Conservation (phyloP, 2,329 filamentous ascomycete genomes). For the Penicillium sumatraense region DNA sequence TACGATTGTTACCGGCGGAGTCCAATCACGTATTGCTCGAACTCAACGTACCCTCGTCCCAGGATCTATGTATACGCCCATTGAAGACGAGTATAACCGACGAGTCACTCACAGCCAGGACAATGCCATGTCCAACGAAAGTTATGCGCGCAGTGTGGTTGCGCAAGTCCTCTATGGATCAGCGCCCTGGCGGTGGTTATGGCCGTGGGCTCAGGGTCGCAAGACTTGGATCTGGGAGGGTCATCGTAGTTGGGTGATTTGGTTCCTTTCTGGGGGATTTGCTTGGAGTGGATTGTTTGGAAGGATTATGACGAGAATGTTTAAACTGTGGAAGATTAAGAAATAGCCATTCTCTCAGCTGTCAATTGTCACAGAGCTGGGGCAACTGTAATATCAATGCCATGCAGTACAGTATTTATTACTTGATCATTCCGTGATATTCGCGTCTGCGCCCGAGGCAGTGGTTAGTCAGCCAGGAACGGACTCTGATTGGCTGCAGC, state of each 20-base stretch:
- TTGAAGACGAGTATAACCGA: conserved; percentile 56
- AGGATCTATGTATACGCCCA: conserved; percentile 57
- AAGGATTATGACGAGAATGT: conserved; percentile 54
- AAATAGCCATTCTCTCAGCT: neutral
- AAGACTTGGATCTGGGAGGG: conserved; percentile 55
- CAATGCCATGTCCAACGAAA: conserved; percentile 55
- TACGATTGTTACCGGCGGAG: conserved; percentile 63
- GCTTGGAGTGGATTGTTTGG: conserved; percentile 48
- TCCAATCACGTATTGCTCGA: conserved; percentile 63
- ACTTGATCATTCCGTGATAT: conserved; percentile 41
- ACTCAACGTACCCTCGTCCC: conserved; percentile 52
- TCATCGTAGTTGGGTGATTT: conserved; percentile 55
- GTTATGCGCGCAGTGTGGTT: conserved; percentile 61
- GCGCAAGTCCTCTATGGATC: conserved; percentile 54
- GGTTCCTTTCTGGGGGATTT: conserved; percentile 55
- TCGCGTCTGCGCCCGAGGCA: conserved; percentile 31
- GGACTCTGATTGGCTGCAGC: conserved; percentile 34
- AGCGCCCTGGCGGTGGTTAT: conserved; percentile 54
- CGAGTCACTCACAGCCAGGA: conserved; percentile 60
- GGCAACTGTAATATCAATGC: neutral
- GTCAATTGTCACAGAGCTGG: too few relatives aligned
- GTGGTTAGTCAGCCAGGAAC: conserved; percentile 34
- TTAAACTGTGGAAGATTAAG: conserved; percentile 51
- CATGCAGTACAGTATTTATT: too few relatives aligned
- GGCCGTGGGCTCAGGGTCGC: conserved; percentile 48